phyloP scores from a whole-genome alignment of 371 early-diverging fungal species.

The Funneliformis caledonium region DNA sequence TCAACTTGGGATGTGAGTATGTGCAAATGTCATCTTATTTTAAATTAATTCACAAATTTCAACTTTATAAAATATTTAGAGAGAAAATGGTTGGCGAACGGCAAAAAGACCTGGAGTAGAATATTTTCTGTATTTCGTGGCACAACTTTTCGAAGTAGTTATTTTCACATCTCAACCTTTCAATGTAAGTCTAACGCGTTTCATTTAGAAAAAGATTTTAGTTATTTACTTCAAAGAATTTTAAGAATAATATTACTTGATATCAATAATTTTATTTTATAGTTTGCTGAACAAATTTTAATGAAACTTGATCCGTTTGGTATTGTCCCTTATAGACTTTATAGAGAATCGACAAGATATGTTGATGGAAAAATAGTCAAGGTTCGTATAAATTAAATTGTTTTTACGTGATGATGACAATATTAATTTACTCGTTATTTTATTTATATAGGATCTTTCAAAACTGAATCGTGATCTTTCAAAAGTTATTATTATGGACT shows the following conservation, averaged over 20 bases:
- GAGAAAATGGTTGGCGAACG: constrained; percentile 91
- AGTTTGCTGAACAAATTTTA: constrained; percentile 83
- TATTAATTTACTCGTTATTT: neutral
- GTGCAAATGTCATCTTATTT: neutral
- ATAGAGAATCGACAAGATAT: constrained; percentile 87
- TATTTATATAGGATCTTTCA: constrained; percentile 71
- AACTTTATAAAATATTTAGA: constrained; percentile 50
- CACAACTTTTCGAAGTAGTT: constrained; percentile 93
- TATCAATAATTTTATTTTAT: constrained; percentile 22
- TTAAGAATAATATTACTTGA: neutral
- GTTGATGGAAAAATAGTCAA: constrained; percentile 86
- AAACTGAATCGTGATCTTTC: constrained; percentile 91
- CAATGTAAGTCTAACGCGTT: constrained; percentile 41
- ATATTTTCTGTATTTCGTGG: constrained; percentile 88
- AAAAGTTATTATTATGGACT: constrained; percentile 92
- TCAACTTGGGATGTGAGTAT: constrained; percentile 89
- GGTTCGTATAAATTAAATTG: constrained; percentile 23
- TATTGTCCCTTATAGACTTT: constrained; percentile 82
- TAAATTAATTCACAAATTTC: neutral
- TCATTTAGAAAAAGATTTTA: neutral
- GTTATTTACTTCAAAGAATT: neutral
- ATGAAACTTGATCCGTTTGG: constrained; percentile 90
- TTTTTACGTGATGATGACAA: neutral
- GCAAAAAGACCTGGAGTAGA: constrained; percentile 96
- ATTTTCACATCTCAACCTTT: constrained; percentile 87